Evolutionary conservation across 1,284 basidiomycete genomes (phyloP).

Genomic region (Cryptococcus sp.): DNA sequence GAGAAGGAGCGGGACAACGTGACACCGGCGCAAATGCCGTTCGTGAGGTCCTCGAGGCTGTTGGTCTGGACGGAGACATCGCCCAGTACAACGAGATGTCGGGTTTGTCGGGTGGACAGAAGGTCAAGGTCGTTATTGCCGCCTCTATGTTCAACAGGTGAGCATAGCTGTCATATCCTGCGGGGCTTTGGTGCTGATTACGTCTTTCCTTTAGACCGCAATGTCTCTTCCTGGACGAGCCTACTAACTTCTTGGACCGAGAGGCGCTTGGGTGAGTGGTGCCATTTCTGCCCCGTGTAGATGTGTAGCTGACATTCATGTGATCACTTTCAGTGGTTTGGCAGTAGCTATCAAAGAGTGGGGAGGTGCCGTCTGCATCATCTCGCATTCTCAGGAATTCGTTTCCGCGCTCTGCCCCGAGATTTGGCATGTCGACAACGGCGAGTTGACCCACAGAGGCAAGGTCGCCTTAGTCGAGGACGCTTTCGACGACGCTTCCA

Average conservation of each 20-base stretch:
- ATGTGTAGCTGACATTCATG: background rate
- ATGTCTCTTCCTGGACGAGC: conserved; percentile 70
- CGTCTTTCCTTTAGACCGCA: conserved; percentile 33
- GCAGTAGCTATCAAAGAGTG: conserved; percentile 96
- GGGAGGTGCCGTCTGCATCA: conserved; percentile 95
- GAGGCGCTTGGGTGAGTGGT: conserved; percentile 39
- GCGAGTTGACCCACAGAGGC: conserved; percentile 79
- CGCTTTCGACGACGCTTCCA: conserved; percentile 58
- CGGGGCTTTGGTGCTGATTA: background rate
- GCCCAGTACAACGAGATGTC: conserved; percentile 96
- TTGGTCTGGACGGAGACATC: conserved; percentile 94
- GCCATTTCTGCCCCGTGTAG: background rate
- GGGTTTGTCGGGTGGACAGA: conserved; percentile 89
- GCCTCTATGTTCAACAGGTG: conserved; percentile 90
- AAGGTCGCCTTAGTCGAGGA: conserved; percentile 84
- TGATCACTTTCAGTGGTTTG: conserved; percentile 64
- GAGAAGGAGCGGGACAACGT: conserved; percentile 86
- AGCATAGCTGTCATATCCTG: conserved; percentile 5
- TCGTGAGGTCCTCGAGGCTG: conserved; percentile 87
- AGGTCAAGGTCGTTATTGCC: conserved; percentile 95
- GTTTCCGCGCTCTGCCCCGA: conserved; percentile 76
- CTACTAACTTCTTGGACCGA: conserved; percentile 92
- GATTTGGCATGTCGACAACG: conserved; percentile 59
- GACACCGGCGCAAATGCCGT: conserved; percentile 79
- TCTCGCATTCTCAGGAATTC: conserved; percentile 92